Base-by-base conservation (phyloP, 1,284 basidiomycete genomes). In the Irpex sp. region DNA sequence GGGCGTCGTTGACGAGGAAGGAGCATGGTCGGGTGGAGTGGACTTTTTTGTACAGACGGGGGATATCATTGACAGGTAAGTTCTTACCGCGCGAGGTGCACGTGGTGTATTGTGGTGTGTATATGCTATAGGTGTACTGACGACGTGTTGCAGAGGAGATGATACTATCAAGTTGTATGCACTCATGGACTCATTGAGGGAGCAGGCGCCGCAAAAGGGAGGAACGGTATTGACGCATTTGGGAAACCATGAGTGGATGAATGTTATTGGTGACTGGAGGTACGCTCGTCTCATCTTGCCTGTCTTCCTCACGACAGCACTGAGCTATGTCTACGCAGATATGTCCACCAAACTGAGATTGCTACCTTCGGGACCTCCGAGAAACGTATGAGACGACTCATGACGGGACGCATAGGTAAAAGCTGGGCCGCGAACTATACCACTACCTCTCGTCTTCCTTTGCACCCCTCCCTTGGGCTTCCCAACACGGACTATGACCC, bases 171-270 rank as follows among this genome's bases (percentile, higher is more conserved):
- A 86, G 60, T 81, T 97, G 21, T 97, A 92, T 73, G 71, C 79
- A 40, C 87, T 90, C 82, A 92, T 97, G 87, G 93, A 94, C 65
- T 78, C 78, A 54, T 81, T 98, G 11, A 85, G 95, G n/a, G 81
- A 78, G 7, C 87, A 97, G 74, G 94, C 95, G 1, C 73, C 76
- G 1, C 75, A 75, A 0, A 80, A 76, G 5, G 94, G 94, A 1
- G 95, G 93, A 0, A 81, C 80, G 7, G 82, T 98, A 9, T 73
- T 96, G 34, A 88, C 84, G 15, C 82, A 94, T 63, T 77, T 97
- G 31, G 96, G 96, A n/a, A 98, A 96, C 70, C 93, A 94, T 67
- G 92, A 94, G 71, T 87, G 85, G 82, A 96, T 96, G 94, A 96
- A 96, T 69, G 87, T 85, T 6, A 88, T 96, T 67, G 91, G 91